These are phyloP conservation scores for Pyrenochaeta sp. DNA, from an alignment of 2,329 filamentous ascomycete species.

Conservation along the genomic window DNA sequence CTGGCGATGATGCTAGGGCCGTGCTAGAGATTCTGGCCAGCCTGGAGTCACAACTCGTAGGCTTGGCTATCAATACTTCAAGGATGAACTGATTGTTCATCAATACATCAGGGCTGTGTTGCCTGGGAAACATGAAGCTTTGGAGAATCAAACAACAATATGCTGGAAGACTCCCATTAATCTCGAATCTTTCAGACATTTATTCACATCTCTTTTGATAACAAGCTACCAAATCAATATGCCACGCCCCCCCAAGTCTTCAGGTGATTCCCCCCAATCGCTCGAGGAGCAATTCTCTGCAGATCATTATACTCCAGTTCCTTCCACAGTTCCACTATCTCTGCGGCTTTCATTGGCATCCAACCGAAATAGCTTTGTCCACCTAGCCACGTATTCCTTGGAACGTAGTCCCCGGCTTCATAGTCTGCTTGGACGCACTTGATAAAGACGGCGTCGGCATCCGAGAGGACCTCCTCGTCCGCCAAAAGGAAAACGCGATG, in stretches of 20 bases:
- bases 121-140: too few species aligned
- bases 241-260: slow-evolving; percentile 3
- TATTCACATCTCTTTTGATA: background rate
- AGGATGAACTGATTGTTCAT: slow-evolving; percentile 1
- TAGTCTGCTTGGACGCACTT: slow-evolving; percentile 18
- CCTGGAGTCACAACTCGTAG: background rate
- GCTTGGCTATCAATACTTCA: background rate
- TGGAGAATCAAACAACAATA: too few species aligned
- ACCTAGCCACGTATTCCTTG: slow-evolving; percentile 6
- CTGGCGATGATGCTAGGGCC: background rate
- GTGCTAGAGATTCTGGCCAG: background rate
- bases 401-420: slow-evolving; percentile 7
- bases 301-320: background rate
- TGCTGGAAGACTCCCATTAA: too few species aligned
- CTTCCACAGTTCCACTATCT: slow-evolving; percentile 7
- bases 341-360: slow-evolving; percentile 9
- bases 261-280: slow-evolving; percentile 11
- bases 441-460: slow-evolving; percentile 3
- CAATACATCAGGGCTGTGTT: background rate
- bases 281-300: slow-evolving; percentile 6
- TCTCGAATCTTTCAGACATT: too few species aligned
- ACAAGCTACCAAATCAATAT: background rate
- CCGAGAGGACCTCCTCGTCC: slow-evolving; percentile 15
- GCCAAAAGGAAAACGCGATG: slow-evolving; percentile 15
- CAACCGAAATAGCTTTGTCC: slow-evolving; percentile 15